Evolutionary conservation across 805 yeast genomes (phyloP), one percentile per base, ranked within the genome.

Genomic region (Zygotorulaspora florentina): DNA sequence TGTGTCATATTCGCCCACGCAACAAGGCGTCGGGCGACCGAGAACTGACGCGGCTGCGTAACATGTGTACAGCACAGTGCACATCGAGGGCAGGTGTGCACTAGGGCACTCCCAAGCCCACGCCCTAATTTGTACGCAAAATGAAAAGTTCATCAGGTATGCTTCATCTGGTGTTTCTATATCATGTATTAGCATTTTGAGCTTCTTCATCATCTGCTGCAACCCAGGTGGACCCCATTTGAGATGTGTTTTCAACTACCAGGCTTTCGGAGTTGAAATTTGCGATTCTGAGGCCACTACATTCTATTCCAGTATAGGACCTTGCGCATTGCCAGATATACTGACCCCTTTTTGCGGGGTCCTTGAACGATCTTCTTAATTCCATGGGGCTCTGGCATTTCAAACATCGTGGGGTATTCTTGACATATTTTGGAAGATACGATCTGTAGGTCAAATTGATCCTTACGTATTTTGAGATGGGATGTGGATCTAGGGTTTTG

Each of bases 281-380:
- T 0, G 81, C 83, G 71, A 74, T 77, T 45, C 72, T 66, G 40
- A 75, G 73, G 1, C 75, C 71, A 1, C 72, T 64, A 48, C 85
- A 80, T 18, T 72, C 75, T 28, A 37, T 43, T 20, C 69, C 70
- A 38, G 56, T 59, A 52, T 75, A 77, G 17, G 66, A 59, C 5
- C 72, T 64, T 45, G 74, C 73, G 55, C 93, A 85, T 53, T 72
- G 69, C 90, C 91, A 85, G 17, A 81, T 74, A 55, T 85, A 85
- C 43, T 71, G 70, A 3, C 85, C 85, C 46, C 79, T 65, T 9
- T 67, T 66, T 10, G 62, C 56, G 1, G 71, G 67, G 8, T 69
- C 67, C 48, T 76, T 78, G 51, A 65, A 75, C 25, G 83, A 69
- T 45, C 87, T 67, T 39, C 89, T 67, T 16, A 85, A 61, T 8